Percentiles rank a stretch among this genome's conserved stretches.
phyloP scores from a whole-genome alignment of 2,329 filamentous ascomycete genomes.

The Allantophomopsis cytisporea region DNA sequence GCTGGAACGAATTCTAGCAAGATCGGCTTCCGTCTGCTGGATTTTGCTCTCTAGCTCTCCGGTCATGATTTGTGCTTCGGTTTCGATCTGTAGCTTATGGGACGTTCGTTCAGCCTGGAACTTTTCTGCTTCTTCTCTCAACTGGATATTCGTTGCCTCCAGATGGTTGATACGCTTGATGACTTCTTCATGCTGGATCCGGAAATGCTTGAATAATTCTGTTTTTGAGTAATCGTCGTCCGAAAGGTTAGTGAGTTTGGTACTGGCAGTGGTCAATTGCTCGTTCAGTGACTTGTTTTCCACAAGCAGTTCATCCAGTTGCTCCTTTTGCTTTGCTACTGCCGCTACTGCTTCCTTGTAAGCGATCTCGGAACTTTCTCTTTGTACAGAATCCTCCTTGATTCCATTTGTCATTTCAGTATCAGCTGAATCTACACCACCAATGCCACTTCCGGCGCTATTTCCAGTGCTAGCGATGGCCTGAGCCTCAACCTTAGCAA shows the following conservation, averaged over 20 bases:
- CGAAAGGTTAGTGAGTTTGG: slow-evolving; percentile 55
- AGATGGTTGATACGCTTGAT: slow-evolving; percentile 86
- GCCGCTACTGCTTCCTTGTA: slow-evolving; percentile 67
- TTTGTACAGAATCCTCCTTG: slow-evolving; percentile 36
- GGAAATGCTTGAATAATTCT: slow-evolving; percentile 86
- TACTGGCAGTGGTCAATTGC: slow-evolving; percentile 63
- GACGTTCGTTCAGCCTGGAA: slow-evolving; percentile 72
- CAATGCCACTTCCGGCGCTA: slow-evolving; percentile 21
- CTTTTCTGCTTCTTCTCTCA: slow-evolving; percentile 76
- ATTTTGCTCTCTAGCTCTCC: slow-evolving; percentile 74
- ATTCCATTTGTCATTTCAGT: slow-evolving; percentile 39
- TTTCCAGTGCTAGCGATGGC: slow-evolving; percentile 54
- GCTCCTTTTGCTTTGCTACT: slow-evolving; percentile 74
- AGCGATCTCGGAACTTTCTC: slow-evolving; percentile 58
- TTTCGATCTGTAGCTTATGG: slow-evolving; percentile 69
- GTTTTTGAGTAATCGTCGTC: slow-evolving; percentile 93
- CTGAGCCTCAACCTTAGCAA: slow-evolving; percentile 85
- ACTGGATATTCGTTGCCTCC: slow-evolving; percentile 73
- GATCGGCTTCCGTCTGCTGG: slow-evolving; percentile 66
- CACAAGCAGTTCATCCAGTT: slow-evolving; percentile 64
- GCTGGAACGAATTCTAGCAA: slow-evolving; percentile 71
- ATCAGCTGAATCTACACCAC: slow-evolving; percentile 28
- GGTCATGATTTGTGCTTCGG: slow-evolving; percentile 59
- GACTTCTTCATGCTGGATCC: slow-evolving; percentile 80
- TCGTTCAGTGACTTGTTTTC: slow-evolving; percentile 65